Evolutionary conservation across 2,329 filamentous ascomycete genomes (phyloP), one percentile per base, ranked within the genome.

Genomic region (Colletotrichum navitas): DNA sequence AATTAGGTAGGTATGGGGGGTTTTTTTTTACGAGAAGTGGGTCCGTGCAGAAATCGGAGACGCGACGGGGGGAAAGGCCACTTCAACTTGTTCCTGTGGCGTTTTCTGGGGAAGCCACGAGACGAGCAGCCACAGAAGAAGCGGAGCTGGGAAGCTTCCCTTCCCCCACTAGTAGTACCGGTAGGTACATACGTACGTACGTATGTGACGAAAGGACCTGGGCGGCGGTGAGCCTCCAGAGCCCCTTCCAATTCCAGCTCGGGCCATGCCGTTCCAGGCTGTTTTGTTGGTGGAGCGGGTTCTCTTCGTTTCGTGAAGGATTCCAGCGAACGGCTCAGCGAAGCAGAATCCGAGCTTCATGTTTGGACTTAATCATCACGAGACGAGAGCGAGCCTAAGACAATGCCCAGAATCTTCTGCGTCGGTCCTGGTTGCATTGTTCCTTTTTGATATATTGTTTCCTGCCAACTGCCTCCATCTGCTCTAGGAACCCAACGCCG

Each of bases 1-100:
- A 29, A 29, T 29, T 29, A 29, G 29, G n/a, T n/a, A n/a, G n/a
- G n/a, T n/a, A n/a, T n/a, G n/a, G n/a, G n/a, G 29, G 29, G 4
- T 4, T 47, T 24, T 60, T 47, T 39, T 34, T 34, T 36, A 34
- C 12, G 59, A 45, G 45, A 49, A 70, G 34, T 29, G 70, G 64
- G 70, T 36, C 70, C 61, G 66, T 72, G 70, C 70, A 68, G 65
- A 63, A 16, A 62, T 72, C 60, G 39, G 29, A 29, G 29, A 59
- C 26, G 34, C 34, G 34, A 34, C 34, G 34, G 1, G 10, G 26
- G 26, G 26, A 29, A 32, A 45, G 58, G 36, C 47, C 45, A 18
- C 32, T 52, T 41, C 12, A 39, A 51, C n/a, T 45, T 26, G 16
- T 8, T 18, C 21, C 8, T 43, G 41, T 32, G 26, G 26, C 43